These are phyloP conservation scores for Tulasnella sp. DNA, from an alignment of 768 basidiomycete genomes.

Conservation along the genomic window DNA sequence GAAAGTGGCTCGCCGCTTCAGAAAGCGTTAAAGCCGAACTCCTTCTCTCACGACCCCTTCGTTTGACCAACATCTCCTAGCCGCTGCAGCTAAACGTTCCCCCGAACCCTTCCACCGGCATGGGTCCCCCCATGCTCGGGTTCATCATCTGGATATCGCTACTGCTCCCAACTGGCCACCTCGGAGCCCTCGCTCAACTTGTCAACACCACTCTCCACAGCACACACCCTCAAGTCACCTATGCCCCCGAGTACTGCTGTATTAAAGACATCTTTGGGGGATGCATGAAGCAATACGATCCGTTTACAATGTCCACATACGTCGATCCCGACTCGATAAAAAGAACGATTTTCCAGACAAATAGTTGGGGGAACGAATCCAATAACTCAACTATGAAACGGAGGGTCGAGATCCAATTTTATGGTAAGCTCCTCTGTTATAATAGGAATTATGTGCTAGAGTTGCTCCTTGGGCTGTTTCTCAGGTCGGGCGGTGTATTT, in stretches of 20 bases:
- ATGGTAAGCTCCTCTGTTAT: not conserved
- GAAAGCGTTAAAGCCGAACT: not conserved
- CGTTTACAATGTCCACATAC: not conserved
- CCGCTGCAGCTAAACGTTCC: not conserved
- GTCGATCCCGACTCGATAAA: not conserved
- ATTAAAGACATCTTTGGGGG: not conserved
- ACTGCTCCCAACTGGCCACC: not conserved
- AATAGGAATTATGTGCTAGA: not conserved
- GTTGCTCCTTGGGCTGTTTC: not conserved
- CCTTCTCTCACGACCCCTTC: not conserved
- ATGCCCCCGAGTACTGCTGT: not conserved
- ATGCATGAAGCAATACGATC: not conserved
- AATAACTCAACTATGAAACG: not conserved
- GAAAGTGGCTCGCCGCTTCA: not conserved
- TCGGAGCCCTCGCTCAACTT: not conserved
- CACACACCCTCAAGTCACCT: constrained; percentile 1
- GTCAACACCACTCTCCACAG: constrained; percentile 4
- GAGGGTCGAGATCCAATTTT: not conserved
- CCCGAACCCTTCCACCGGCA: not conserved
- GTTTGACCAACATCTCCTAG: not conserved
- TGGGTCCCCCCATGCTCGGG: not conserved
- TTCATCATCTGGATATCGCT: not conserved
- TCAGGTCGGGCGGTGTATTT: not conserved
- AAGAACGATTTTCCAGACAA: not conserved
- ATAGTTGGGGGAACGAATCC: constrained; percentile 3